phyloP scores from a whole-genome alignment of 2,329 filamentous ascomycete species.

The Aspergillus neoniger region DNA sequence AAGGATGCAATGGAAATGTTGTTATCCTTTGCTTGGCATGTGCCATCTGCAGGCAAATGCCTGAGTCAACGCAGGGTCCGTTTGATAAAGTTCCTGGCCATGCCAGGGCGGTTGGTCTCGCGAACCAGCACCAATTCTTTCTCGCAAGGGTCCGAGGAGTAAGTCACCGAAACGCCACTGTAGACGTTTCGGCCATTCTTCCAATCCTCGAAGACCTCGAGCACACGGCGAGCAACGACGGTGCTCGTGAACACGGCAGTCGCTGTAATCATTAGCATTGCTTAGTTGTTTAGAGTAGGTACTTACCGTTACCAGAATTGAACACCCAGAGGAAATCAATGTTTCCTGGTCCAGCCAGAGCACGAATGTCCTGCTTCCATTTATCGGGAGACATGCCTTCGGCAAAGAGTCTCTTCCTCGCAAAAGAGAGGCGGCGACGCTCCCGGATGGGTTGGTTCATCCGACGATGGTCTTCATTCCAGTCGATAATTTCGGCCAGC shows the following conservation, averaged over 20 bases:
- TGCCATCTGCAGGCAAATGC: background rate
- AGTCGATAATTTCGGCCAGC: conserved; percentile 33
- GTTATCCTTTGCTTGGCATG: background rate
- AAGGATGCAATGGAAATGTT: background rate
- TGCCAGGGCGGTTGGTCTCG: conserved; percentile 19
- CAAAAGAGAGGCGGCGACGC: conserved; percentile 46
- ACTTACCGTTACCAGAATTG: conserved; percentile 47
- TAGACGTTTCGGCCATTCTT: conserved; percentile 32
- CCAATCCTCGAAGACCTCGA: conserved; percentile 35
- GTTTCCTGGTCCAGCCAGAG: conserved; percentile 37
- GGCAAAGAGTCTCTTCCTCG: conserved; percentile 40
- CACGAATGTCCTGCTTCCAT: conserved; percentile 39
- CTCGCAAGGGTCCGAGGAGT: conserved; percentile 45
- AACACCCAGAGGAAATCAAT: conserved; percentile 47
- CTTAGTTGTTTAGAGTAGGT: too few species aligned
- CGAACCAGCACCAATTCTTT: conserved; percentile 36
- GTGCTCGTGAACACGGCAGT: conserved; percentile 44
- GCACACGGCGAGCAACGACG: conserved; percentile 36
- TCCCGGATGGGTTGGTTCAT: conserved; percentile 41
- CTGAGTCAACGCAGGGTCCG: conserved; percentile 17
- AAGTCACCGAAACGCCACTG: conserved; percentile 37
- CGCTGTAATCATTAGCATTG: conserved; percentile 29
- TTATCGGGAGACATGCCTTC: conserved; percentile 34
- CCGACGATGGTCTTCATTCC: conserved; percentile 36
- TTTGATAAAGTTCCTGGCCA: conserved; percentile 21